phyloP scores from a whole-genome alignment of 257 asterid genomes.

The Ilex asprella region DNA sequence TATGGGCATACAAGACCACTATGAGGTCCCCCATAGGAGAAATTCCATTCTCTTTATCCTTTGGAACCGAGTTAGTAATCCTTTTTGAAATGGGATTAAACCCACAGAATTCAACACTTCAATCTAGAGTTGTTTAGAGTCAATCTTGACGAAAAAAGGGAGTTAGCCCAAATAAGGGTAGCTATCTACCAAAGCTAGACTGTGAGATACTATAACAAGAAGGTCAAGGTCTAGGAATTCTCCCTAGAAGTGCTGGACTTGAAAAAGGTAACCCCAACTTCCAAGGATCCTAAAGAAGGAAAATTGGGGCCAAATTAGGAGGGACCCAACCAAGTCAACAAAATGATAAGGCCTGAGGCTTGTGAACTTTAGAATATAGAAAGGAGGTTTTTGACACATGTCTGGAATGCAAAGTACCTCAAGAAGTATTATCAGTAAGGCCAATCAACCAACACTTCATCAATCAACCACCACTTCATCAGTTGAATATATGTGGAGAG shows the following conservation, averaged over 20 bases:
- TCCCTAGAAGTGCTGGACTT: too few relatives aligned
- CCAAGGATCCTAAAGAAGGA: neutral
- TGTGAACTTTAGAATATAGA: too few relatives aligned
- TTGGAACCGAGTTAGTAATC: neutral
- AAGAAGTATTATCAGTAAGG: too few relatives aligned
- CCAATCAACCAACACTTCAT: too few relatives aligned
- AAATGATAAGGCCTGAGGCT: too few relatives aligned
- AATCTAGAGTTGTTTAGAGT: too few relatives aligned
- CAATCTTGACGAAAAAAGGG: neutral
- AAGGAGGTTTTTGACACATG: too few relatives aligned
- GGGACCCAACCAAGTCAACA: neutral
- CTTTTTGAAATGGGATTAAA: neutral
- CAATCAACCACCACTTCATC: too few relatives aligned
- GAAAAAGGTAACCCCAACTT: neutral
- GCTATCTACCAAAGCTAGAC: neutral
- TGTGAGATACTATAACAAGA: neutral
- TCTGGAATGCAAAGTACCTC: too few relatives aligned
- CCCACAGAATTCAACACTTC: neutral
- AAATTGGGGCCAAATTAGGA: neutral
- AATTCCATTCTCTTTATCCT: neutral
- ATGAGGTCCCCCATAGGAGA: neutral
- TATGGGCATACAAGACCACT: neutral
- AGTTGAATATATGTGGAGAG: too few relatives aligned
- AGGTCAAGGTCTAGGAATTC: neutral
- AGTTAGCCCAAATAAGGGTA: neutral